Evolutionary conservation across 1,139 yeast species (phyloP).

Genomic region (Blastobotrys niveus): DNA sequence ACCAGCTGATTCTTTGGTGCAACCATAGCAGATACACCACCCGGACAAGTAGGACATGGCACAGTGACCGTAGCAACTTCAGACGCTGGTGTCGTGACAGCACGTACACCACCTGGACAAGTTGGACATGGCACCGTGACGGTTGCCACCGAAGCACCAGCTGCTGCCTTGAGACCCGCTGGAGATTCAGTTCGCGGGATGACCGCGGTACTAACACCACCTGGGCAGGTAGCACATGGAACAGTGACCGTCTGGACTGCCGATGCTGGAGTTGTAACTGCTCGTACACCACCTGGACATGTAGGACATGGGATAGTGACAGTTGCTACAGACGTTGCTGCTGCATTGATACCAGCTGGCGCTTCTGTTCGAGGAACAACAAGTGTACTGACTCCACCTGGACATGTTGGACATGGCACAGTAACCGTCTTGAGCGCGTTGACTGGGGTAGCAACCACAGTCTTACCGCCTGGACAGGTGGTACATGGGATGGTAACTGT

Average conservation of each 20-base stretch:
- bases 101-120: slow-evolving; percentile 8
- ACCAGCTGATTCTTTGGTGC: not conserved
- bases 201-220: not conserved
- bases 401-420: slow-evolving; percentile 1
- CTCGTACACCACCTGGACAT: slow-evolving; percentile 5
- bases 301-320: slow-evolving; percentile 5
- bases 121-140: slow-evolving; percentile 9
- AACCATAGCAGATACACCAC: not conserved
- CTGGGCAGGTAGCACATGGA: not conserved
- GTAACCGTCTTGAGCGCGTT: slow-evolving; percentile 1
- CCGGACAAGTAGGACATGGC: slow-evolving; percentile 11
- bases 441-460: slow-evolving; percentile 2
- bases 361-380: not conserved
- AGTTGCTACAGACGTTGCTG: not conserved
- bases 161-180: no score
- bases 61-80: slow-evolving; percentile 13
- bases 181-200: not conserved
- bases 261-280: not conserved
- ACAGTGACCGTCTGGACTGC: not conserved
- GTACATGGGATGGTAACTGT: slow-evolving; percentile 3
- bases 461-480: slow-evolving; percentile 3
- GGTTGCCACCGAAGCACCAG: not conserved
- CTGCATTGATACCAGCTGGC: not conserved
- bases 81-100: slow-evolving; percentile 1
- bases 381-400: not conserved